Conservation (phyloP, 2,329 filamentous ascomycete species). For the Hortaea sp. region DNA sequence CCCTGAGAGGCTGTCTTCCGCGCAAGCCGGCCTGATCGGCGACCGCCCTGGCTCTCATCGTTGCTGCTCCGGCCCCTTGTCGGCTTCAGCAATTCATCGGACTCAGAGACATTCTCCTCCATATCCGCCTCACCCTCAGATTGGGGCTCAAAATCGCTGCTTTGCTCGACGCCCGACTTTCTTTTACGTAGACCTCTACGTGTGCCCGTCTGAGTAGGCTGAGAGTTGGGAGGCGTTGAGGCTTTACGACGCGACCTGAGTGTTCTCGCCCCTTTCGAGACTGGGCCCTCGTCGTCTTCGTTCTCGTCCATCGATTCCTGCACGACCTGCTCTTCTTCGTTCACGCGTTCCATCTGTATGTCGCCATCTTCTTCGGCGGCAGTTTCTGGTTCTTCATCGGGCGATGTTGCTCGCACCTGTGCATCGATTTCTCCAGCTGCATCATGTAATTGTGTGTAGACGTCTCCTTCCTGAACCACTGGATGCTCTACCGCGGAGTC, state of each 20-base stretch:
- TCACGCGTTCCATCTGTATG: slow-evolving; percentile 19
- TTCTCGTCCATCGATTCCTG: slow-evolving; percentile 41
- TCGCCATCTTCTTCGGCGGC: slow-evolving; percentile 23
- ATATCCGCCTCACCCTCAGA: slow-evolving; percentile 46
- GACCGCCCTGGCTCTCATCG: slow-evolving; percentile 32
- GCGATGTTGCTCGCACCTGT: slow-evolving; percentile 21
- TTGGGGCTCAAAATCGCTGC: slow-evolving; percentile 54
- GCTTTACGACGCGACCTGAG: slow-evolving; percentile 19
- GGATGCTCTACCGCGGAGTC: slow-evolving; percentile 29
- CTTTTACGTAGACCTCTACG: slow-evolving; percentile 32
- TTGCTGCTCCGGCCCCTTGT: slow-evolving; percentile 37
- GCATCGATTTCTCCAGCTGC: slow-evolving; percentile 18
- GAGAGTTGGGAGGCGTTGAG: slow-evolving; percentile 18
- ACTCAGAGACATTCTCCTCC: slow-evolving; percentile 44
- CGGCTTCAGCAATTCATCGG: slow-evolving; percentile 35
- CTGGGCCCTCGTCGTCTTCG: slow-evolving; percentile 48
- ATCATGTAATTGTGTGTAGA: slow-evolving; percentile 20
- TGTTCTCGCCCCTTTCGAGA: slow-evolving; percentile 33
- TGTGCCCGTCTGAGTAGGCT: slow-evolving; percentile 23
- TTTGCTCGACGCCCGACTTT: slow-evolving; percentile 42
- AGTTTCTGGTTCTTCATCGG: slow-evolving; percentile 20
- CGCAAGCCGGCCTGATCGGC: slow-evolving; percentile 44
- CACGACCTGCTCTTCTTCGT: slow-evolving; percentile 34
- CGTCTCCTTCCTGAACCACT: slow-evolving; percentile 24
- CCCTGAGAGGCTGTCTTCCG: slow-evolving; percentile 37